Conservation (phyloP, 2,329 filamentous ascomycete species). For the Stagonosporopsis chrysanthemi region DNA sequence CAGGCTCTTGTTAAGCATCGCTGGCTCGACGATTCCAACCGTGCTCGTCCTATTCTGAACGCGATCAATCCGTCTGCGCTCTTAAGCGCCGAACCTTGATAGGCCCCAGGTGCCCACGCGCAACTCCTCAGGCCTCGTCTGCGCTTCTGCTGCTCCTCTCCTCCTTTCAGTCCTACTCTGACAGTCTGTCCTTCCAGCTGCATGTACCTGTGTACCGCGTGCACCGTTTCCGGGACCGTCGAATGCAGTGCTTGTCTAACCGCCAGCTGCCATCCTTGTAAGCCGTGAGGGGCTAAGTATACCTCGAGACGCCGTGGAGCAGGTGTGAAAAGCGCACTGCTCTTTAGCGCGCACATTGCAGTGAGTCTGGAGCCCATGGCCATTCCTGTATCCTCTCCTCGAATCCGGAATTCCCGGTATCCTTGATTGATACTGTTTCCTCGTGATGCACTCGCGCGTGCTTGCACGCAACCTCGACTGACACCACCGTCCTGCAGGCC, state of each 20-base stretch:
- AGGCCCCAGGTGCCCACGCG: conserved; percentile 41
- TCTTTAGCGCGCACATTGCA: conserved; percentile 46
- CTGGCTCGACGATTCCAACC: conserved; percentile 36
- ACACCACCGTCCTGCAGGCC: conserved; percentile 38
- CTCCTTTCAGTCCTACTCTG: conserved; percentile 35
- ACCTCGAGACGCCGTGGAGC: conserved; percentile 49
- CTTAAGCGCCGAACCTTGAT: conserved; percentile 51
- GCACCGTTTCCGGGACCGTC: conserved; percentile 46
- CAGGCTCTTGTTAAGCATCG: conserved; percentile 33
- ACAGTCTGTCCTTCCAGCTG: conserved; percentile 45
- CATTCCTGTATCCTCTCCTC: conserved; percentile 29
- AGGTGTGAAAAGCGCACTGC: conserved; percentile 41
- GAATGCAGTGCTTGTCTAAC: conserved; percentile 51
- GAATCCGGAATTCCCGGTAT: conserved; percentile 34
- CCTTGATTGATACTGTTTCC: conserved; percentile 39
- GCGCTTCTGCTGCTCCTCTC: conserved; percentile 43
- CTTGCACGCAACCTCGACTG: conserved; percentile 37
- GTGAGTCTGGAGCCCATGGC: conserved; percentile 48
- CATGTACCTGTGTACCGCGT: conserved; percentile 35
- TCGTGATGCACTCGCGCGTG: conserved; percentile 40
- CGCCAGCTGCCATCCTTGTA: conserved; percentile 45
- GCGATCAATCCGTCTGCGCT: conserved; percentile 43
- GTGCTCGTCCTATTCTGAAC: conserved; percentile 49
- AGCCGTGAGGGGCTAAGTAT: conserved; percentile 50
- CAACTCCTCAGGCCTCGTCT: conserved; percentile 40